These are phyloP conservation scores for Sporothrix brasiliensis DNA, from an alignment of 2,329 filamentous ascomycete species.

Conservation along the genomic window DNA sequence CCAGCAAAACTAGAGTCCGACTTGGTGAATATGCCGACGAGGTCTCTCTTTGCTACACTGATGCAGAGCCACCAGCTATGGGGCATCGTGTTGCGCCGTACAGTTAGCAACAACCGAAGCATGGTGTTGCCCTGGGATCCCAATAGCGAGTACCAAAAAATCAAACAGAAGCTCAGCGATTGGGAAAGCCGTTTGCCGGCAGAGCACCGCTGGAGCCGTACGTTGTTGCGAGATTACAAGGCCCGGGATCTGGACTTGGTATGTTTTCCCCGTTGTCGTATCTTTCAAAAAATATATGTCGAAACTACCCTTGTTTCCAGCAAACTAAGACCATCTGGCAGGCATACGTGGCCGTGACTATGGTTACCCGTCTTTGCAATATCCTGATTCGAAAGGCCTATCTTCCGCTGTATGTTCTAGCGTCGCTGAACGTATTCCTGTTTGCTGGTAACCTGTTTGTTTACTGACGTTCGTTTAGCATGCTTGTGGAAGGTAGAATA, in stretches of 20 bases:
- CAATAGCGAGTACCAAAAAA: slow-evolving; percentile 52
- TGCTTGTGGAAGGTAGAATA: slow-evolving; percentile 46
- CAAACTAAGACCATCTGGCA: slow-evolving; percentile 36
- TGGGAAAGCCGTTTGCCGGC: slow-evolving; percentile 55
- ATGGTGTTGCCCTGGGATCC: slow-evolving; percentile 50
- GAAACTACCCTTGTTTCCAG: slow-evolving; percentile 33
- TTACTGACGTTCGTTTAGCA: slow-evolving; percentile 40
- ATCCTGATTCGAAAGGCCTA: slow-evolving; percentile 60
- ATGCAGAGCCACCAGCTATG: slow-evolving; percentile 60
- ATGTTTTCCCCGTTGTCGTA: neutral
- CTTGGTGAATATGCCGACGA: slow-evolving; percentile 48
- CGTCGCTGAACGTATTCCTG: neutral
- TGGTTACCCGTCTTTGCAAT: slow-evolving; percentile 59
- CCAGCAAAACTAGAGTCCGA: slow-evolving; percentile 52
- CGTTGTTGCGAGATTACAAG: slow-evolving; percentile 51
- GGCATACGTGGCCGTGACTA: slow-evolving; percentile 60
- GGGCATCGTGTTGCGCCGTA: slow-evolving; percentile 55
- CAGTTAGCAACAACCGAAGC: slow-evolving; percentile 50
- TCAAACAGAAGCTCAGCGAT: slow-evolving; percentile 48
- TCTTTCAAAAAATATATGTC: neutral
- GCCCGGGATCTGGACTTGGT: slow-evolving; percentile 55
- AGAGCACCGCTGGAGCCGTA: slow-evolving; percentile 52
- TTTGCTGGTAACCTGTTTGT: neutral
- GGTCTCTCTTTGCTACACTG: slow-evolving; percentile 59
- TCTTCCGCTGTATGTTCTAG: slow-evolving; percentile 57